Evolutionary conservation across 2,329 filamentous ascomycete species (phyloP), one percentile per base, ranked within the genome.

Genomic region (Claviceps maximensis): DNA sequence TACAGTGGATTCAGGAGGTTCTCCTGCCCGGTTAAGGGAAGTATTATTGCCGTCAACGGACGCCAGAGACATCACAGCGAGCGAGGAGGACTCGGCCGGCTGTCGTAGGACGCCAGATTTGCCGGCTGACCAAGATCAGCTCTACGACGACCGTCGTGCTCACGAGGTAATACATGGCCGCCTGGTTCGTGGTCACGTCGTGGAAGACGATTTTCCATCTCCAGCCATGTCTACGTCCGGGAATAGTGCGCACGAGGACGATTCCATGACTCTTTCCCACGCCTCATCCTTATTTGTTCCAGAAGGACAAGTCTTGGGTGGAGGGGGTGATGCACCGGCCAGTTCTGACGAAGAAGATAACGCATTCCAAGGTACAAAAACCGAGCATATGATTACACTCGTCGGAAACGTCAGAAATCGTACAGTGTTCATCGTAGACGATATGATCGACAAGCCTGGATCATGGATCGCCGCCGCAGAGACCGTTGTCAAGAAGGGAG

Each of bases 391-490:
- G 74, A 94, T 98, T 61, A 98, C 93, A 0, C 76, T 98, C n/a
- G 93, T 98, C 15, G 93, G 93, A 56, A 88, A 97, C 62, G 93
- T 98, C 55, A 86, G 83, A 64, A 83, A 88, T 65, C 82, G 88
- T 54, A 84, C 88, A 0, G 93, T 97, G 52, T 86, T 98, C 65
- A 89, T 98, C 56, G 87, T 98, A 49, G 93, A 98, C 67, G 93
- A 98, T 67, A 97, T 98, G 87, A 96, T 98, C 63, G 93, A 98
- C 72, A 96, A 95, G 72, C 84, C 89, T 10, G 88, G 86, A 15
- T 95, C 89, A 7, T 98, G 93, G 93, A 94, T 98, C 60, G 91
- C 91, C 6, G 93, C 93, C 7, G 93, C 93, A 13, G 93, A 98
- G 74, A 95, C 90, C 1, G 91, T 95, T 2, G 87, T 95, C 51